These are phyloP conservation scores for Triticum urartu DNA, from an alignment of 176 grass and related monocot species.

Conservation along the genomic window DNA sequence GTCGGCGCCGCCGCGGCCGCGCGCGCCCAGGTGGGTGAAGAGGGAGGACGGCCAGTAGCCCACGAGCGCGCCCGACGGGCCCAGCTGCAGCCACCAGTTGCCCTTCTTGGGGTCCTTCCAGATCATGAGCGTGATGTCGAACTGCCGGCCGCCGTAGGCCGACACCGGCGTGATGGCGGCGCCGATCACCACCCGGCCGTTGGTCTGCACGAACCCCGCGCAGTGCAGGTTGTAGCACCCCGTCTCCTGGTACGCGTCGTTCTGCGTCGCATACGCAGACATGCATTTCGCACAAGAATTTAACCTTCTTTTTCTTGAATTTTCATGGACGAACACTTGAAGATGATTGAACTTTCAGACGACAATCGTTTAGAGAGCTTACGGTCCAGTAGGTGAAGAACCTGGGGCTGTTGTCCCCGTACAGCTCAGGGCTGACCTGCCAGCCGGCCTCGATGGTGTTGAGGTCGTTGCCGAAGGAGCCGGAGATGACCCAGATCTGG, in stretches of 20 bases:
- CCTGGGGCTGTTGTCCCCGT: conserved; percentile 74
- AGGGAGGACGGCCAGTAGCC: conserved; percentile 86
- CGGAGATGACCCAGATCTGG: conserved; percentile 93
- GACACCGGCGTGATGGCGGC: conserved; percentile 77
- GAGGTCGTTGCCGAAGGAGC: conserved; percentile 88
- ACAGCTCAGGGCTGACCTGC: conserved; percentile 94
- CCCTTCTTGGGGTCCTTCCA: conserved; percentile 91
- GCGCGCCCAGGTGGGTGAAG: conserved; percentile 66
- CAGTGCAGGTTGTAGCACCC: conserved; percentile 94
- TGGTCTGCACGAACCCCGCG: conserved; percentile 87
- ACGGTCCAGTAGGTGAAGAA: conserved; percentile 99
- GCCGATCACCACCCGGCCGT: conserved; percentile 58
- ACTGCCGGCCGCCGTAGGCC: conserved; percentile 45
- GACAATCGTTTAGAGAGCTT: conserved; percentile 2
- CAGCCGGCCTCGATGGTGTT: conserved; percentile 98
- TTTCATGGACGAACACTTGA: neutral
- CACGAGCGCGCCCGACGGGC: conserved; percentile 45
- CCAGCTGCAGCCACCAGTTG: conserved; percentile 89
- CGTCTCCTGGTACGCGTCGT: conserved; percentile 82
- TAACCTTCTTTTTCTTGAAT: neutral
- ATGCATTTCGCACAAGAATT: neutral
- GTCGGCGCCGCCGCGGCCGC: conserved; percentile 42
- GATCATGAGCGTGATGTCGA: conserved; percentile 69
- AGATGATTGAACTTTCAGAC: neutral
- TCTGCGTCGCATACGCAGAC: conserved; percentile 29